These are phyloP conservation scores for Fusarium falciforme DNA, from an alignment of 2,329 filamentous ascomycete genomes.

Conservation along the genomic window DNA sequence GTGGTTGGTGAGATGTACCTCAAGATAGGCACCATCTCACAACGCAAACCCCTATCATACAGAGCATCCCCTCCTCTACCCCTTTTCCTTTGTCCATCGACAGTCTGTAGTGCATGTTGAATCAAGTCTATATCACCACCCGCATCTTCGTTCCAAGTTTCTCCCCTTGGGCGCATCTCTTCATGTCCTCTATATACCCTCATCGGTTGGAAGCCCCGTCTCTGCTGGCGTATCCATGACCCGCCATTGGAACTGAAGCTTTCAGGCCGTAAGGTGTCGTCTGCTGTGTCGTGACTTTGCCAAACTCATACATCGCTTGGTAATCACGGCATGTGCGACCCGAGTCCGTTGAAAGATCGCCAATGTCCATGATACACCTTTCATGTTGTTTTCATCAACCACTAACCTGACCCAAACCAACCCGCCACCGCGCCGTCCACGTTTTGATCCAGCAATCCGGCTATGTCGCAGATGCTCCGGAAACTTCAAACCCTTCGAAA, in stretches of 20 bases:
- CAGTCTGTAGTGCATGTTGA: slow-evolving; percentile 1
- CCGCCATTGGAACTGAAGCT: background rate
- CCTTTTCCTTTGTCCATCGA: background rate
- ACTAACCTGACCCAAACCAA: slow-evolving; percentile 20
- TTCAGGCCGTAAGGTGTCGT: background rate
- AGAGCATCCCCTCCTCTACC: background rate
- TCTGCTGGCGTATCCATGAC: background rate
- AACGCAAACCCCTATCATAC: background rate
- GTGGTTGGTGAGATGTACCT: background rate
- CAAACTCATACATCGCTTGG: background rate
- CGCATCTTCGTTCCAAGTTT: background rate
- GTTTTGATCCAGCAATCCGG: slow-evolving; percentile 37
- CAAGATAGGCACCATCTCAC: background rate
- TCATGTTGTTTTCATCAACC: slow-evolving; percentile 31
- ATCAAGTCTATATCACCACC: slow-evolving; percentile 6
- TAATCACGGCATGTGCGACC: background rate
- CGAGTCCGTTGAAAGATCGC: slow-evolving; percentile 1
- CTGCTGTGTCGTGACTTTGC: background rate
- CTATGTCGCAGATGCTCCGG: slow-evolving; percentile 36
- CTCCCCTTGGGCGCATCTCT: background rate
- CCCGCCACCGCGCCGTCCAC: slow-evolving; percentile 14
- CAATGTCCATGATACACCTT: slow-evolving; percentile 20
- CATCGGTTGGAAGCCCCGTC: background rate
- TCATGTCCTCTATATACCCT: background rate
- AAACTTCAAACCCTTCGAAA: slow-evolving; percentile 35